Evolutionary conservation across 2,329 filamentous ascomycete species (phyloP).

Genomic region (Biscogniauxia marginata): DNA sequence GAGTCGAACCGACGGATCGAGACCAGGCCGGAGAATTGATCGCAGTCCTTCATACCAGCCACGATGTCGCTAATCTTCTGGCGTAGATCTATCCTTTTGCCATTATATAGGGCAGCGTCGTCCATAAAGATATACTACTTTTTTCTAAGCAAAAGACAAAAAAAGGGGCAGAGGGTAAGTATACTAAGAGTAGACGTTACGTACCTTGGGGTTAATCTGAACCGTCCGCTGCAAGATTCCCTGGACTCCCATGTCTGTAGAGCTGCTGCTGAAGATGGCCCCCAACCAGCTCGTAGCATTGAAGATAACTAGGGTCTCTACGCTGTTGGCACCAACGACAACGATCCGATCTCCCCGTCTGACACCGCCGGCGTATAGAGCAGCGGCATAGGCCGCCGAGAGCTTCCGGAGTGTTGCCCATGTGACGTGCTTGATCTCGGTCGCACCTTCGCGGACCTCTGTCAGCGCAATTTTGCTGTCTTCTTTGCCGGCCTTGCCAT

Average conservation of each 20-base stretch:
- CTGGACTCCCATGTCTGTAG: constrained; percentile 80
- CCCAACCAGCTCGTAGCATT: constrained; percentile 70
- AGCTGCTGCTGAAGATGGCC: constrained; percentile 71
- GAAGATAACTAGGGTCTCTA: constrained; percentile 72
- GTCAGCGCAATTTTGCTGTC: constrained; percentile 69
- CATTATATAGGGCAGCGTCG: constrained; percentile 76
- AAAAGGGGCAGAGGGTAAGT: no score
- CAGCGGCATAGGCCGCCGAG: constrained; percentile 60
- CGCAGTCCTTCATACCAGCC: constrained; percentile 57
- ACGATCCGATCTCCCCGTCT: constrained; percentile 71
- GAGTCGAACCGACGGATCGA: constrained; percentile 64
- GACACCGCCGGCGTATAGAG: constrained; percentile 66
- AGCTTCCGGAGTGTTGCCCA: constrained; percentile 65
- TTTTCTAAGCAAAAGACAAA: not conserved
- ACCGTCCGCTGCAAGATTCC: constrained; percentile 72
- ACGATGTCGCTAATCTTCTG: constrained; percentile 69
- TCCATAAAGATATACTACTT: constrained; percentile 74
- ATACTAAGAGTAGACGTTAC: constrained; percentile 13
- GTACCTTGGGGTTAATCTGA: constrained; percentile 70
- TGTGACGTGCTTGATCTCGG: constrained; percentile 54
- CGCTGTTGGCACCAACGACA: constrained; percentile 70
- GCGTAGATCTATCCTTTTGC: constrained; percentile 69
- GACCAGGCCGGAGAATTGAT: constrained; percentile 62
- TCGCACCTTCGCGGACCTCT: constrained; percentile 68
- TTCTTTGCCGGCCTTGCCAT: constrained; percentile 62